phyloP scores from a whole-genome alignment of 345 rosid genomes.

The Streptanthus diversifolius region DNA sequence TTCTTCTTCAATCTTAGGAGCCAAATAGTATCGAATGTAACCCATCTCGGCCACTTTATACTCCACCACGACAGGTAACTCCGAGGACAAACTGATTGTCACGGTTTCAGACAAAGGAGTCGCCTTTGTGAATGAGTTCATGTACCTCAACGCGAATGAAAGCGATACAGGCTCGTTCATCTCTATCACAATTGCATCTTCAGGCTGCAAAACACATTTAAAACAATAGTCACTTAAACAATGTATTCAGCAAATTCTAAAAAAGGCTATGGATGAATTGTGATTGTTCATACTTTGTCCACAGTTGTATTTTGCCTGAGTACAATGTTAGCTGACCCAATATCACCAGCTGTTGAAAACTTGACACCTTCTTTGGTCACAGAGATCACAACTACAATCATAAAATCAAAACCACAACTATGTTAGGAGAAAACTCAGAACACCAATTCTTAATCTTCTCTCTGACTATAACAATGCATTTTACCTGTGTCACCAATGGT shows the following conservation, averaged over 20 bases:
- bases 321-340: constrained; percentile 91
- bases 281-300: constrained; percentile 53
- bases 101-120: constrained; percentile 79
- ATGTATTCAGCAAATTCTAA: background rate
- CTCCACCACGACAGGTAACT: constrained; percentile 93
- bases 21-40: constrained; percentile 83
- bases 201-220: constrained; percentile 60
- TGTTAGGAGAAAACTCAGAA: background rate
- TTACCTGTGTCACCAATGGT: constrained; percentile 92
- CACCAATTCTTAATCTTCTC: background rate
- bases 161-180: constrained; percentile 93
- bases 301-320: constrained; percentile 92
- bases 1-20: constrained; percentile 98
- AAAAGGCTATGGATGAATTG: background rate
- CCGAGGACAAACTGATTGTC: constrained; percentile 89
- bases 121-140: constrained; percentile 97
- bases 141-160: constrained; percentile 91
- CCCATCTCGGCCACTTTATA: constrained; percentile 99
- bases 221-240: background rate
- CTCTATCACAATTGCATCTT: constrained; percentile 79
- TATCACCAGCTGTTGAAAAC: constrained; percentile 94
- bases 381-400: constrained; percentile 73
- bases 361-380: constrained; percentile 98
- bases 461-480: background rate
- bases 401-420: background rate